Evolutionary conservation across 768 basidiomycete species (phyloP), one percentile per base, ranked within the genome.

Genomic region (Cytidiella melzeri): DNA sequence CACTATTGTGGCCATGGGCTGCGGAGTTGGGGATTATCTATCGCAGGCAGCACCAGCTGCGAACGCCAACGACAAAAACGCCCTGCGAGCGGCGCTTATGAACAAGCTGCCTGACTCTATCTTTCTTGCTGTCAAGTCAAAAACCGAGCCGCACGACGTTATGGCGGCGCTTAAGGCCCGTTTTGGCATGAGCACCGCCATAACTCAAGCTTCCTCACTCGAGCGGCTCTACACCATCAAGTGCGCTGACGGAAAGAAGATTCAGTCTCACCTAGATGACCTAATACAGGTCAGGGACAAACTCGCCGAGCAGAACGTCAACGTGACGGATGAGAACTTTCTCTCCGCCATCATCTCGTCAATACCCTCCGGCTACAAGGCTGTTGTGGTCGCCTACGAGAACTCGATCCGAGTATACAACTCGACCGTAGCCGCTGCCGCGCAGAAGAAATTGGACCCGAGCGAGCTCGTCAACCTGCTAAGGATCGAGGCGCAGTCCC

Each of bases 141-240:
- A 7, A 3, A n/a, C n/a, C n/a, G 12, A 23, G 34, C 47, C 47
- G 10, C 18, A 38, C 11, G 47, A 48, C n/a, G 24, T 48, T 18
- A 48, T 48, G 11, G 18, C 9, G 13, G 47, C 37, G 11, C 13
- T 48, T 20, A 40, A 39, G 38, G 15, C 19, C 3, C 37, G 37
- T n/a, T 48, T 48, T 26, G 47, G 47, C 6, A 36, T 39, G 47
- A 12, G 11, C 20, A 48, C 47, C 25, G 25, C 38, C 18, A n/a
- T 26, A 5, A 11, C 38, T n/a, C 37, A 39, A 23, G 47, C 47
- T 12, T 18, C 25, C 37, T n/a, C 43, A 12, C 34, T 36, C 19
- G 18, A 36, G 18, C 45, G 45, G 1, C 20, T 46, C 2, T 46
- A 18, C 20, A 15, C 27, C 11, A 27, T 46, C 2, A 46, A 30